Evolutionary conservation across 2,329 filamentous ascomycete genomes (phyloP).

Genomic region (Diaporthe eres): DNA sequence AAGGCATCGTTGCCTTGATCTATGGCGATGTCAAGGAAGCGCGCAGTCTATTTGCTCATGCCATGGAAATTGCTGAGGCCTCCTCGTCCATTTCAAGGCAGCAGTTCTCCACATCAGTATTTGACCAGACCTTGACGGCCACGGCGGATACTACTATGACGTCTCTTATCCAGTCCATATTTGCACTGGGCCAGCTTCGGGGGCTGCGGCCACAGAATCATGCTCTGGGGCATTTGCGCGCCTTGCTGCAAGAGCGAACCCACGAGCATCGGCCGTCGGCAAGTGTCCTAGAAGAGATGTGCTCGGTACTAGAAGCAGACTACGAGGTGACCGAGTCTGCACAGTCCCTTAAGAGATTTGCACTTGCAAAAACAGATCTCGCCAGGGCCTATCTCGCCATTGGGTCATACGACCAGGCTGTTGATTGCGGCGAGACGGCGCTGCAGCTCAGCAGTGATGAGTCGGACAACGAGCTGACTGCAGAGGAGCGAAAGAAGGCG

Average conservation of each 20-base stretch:
- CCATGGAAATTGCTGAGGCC: conserved; percentile 90
- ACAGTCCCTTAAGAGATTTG: conserved; percentile 80
- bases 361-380: conserved; percentile 87
- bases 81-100: conserved; percentile 80
- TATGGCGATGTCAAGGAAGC: conserved; percentile 76
- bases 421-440: conserved; percentile 85
- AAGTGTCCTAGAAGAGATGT: conserved; percentile 75
- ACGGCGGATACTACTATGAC: conserved; percentile 65
- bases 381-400: conserved; percentile 85
- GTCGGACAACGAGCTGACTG: conserved; percentile 74
- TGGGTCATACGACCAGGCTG: conserved; percentile 75
- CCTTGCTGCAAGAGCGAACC: conserved; percentile 86
- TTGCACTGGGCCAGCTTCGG: conserved; percentile 86
- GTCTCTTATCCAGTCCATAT: conserved; percentile 86
- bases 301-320: conserved; percentile 79
- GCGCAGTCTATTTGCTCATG: conserved; percentile 88
- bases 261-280: conserved; percentile 77
- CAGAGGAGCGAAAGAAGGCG: conserved; percentile 76
- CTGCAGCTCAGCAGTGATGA: conserved; percentile 84
- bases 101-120: conserved; percentile 84
- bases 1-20: conserved; percentile 85
- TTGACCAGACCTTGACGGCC: conserved; percentile 81
- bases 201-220: conserved; percentile 79
- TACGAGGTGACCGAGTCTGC: conserved; percentile 88
- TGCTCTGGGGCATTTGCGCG: conserved; percentile 81